phyloP scores from a whole-genome alignment of 1,139 yeast genomes.

The Yamadazyma dendronema region DNA sequence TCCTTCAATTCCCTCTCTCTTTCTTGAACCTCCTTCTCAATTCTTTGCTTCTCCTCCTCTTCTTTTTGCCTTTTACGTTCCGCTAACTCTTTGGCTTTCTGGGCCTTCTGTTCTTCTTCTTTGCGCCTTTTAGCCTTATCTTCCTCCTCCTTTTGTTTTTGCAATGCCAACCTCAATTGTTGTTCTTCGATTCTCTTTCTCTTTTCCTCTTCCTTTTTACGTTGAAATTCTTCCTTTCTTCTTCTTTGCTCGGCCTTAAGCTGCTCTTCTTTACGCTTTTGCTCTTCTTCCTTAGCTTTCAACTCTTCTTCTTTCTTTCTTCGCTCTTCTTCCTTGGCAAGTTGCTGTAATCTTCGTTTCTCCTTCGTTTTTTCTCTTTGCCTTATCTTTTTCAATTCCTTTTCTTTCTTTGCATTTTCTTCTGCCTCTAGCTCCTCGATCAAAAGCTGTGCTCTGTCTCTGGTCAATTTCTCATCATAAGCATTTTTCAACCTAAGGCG shows the following conservation, averaged over 20 bases:
- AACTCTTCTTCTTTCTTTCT: conserved; percentile 57
- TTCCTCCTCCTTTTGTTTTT: conserved; percentile 51
- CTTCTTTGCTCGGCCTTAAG: conserved; percentile 44
- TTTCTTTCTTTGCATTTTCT: conserved; percentile 64
- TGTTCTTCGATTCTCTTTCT: conserved; percentile 42
- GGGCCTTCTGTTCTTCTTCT: neutral
- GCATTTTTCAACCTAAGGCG: conserved; percentile 71
- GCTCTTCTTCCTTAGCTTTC: conserved; percentile 34
- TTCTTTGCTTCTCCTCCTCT: neutral
- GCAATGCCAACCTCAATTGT: conserved; percentile 42
- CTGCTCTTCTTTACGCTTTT: conserved; percentile 33
- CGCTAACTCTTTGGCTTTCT: conserved; percentile 10
- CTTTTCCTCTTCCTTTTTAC: conserved; percentile 56
- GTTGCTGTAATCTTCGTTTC: conserved; percentile 66
- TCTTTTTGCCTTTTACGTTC: conserved; percentile 8
- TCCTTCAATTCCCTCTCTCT: neutral
- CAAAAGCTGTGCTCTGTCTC: conserved; percentile 68
- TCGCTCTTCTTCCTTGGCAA: conserved; percentile 75
- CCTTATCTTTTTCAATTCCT: conserved; percentile 65
- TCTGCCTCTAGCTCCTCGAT: conserved; percentile 82
- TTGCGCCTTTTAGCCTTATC: conserved; percentile 27
- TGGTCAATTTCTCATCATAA: conserved; percentile 70
- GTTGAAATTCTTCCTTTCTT: conserved; percentile 47
- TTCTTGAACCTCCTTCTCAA: neutral
- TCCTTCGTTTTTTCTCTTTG: conserved; percentile 80